phyloP scores from a whole-genome alignment of 2,329 filamentous ascomycete species.

The Taxawa tesnikishii region DNA sequence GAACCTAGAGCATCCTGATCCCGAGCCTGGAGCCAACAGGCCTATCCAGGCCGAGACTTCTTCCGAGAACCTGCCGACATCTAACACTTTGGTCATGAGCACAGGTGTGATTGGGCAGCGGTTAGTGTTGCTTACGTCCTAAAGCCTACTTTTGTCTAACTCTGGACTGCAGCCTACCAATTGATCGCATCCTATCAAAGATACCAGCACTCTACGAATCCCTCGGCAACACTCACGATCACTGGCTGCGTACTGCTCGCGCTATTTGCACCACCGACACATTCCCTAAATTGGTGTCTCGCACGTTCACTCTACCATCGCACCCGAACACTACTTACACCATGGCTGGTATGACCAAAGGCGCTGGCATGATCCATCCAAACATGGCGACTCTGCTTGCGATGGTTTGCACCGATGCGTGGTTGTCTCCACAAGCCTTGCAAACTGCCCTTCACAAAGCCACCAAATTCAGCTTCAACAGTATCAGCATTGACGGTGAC shows the following conservation, averaged over 20 bases:
- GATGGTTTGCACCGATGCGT: conserved; percentile 83
- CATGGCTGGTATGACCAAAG: conserved; percentile 93
- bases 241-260: conserved; percentile 77
- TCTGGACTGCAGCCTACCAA: conserved; percentile 76
- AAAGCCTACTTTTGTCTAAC: too few species aligned
- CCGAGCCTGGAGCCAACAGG: too few species aligned
- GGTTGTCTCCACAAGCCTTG: conserved; percentile 57
- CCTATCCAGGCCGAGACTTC: too few species aligned
- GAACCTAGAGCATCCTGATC: too few species aligned
- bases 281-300: conserved; percentile 88
- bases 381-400: conserved; percentile 96
- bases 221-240: conserved; percentile 62
- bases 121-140: too few species aligned
- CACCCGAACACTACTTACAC: conserved; percentile 63
- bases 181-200: conserved; percentile 74
- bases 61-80: conserved; percentile 46
- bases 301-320: conserved; percentile 71
- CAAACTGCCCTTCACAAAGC: conserved; percentile 59
- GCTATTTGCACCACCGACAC: conserved; percentile 98
- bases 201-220: conserved; percentile 65
- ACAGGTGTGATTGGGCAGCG: conserved; percentile 95
- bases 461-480: conserved; percentile 82
- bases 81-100: conserved; percentile 98
- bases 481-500: conserved; percentile 92
- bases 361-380: conserved; percentile 96